Evolutionary conservation across 345 rosid genomes (phyloP).

Genomic region (Corchorus olitorius): DNA sequence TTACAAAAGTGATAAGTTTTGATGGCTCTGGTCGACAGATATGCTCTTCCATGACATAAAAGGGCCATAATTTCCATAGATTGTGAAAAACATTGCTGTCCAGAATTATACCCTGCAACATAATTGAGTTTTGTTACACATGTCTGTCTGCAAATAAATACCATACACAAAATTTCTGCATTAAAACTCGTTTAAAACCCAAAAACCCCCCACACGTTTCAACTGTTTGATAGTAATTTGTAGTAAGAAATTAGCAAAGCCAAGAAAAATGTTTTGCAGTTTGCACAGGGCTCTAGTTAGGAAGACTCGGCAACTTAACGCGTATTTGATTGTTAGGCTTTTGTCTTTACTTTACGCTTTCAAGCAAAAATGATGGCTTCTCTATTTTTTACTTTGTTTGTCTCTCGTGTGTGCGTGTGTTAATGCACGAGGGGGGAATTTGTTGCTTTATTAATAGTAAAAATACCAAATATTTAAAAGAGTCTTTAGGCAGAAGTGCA

Average conservation of each 20-base stretch:
- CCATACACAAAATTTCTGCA: background rate
- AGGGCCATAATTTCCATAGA: background rate
- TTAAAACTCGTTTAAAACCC: background rate
- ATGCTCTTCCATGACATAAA: background rate
- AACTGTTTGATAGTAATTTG: background rate
- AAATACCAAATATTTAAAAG: background rate
- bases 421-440: too few species aligned
- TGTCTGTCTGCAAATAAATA: background rate
- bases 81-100: background rate
- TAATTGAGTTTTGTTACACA: background rate
- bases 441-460: too few species aligned
- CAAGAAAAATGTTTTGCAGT: background rate
- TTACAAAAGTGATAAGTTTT: background rate
- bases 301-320: background rate
- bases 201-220: background rate
- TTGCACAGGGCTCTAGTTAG: conserved; percentile 14
- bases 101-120: background rate
- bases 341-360: too few species aligned
- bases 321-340: background rate
- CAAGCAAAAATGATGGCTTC: background rate
- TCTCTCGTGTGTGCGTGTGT: background rate
- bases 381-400: background rate
- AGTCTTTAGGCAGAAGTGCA: background rate
- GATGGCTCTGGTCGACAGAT: background rate
- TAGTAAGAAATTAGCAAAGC: background rate